These are phyloP conservation scores for Saccharomycopsis amapae DNA, from an alignment of 805 yeast species.

Conservation along the genomic window DNA sequence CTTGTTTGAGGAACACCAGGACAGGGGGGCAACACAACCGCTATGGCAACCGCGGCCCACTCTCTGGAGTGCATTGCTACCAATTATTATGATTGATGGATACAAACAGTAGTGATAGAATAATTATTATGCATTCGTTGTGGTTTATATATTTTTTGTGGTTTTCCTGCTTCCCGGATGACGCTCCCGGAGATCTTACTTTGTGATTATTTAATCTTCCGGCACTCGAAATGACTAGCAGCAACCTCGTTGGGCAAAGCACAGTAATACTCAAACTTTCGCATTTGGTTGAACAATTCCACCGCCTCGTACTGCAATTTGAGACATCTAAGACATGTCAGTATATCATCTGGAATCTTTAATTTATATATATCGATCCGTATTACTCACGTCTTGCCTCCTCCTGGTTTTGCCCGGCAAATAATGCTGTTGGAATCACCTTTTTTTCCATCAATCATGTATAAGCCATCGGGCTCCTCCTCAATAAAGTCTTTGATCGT, in stretches of 20 bases:
- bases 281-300: conserved; percentile 20
- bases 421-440: conserved; percentile 17
- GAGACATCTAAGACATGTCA: conserved; percentile 13
- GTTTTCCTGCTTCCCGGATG: neutral
- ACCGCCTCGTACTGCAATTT: conserved; percentile 20
- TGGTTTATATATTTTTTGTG: neutral
- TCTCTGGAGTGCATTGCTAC: conserved; percentile 34
- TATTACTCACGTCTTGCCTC: conserved; percentile 16
- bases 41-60: conserved; percentile 62
- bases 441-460: conserved; percentile 21
- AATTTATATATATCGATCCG: too few species aligned
- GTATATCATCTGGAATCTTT: neutral
- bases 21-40: conserved; percentile 66
- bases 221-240: conserved; percentile 21
- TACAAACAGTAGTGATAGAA: neutral
- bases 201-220: conserved; percentile 13
- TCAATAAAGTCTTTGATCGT: conserved; percentile 15
- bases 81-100: neutral
- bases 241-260: conserved; percentile 16
- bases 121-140: neutral
- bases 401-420: conserved; percentile 13
- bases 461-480: conserved; percentile 15
- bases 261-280: conserved; percentile 20
- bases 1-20: conserved; percentile 64
- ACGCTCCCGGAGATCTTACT: neutral